Base-by-base conservation (phyloP, 129 eudicot genomes). In the Smallanthus sonchifolius region DNA sequence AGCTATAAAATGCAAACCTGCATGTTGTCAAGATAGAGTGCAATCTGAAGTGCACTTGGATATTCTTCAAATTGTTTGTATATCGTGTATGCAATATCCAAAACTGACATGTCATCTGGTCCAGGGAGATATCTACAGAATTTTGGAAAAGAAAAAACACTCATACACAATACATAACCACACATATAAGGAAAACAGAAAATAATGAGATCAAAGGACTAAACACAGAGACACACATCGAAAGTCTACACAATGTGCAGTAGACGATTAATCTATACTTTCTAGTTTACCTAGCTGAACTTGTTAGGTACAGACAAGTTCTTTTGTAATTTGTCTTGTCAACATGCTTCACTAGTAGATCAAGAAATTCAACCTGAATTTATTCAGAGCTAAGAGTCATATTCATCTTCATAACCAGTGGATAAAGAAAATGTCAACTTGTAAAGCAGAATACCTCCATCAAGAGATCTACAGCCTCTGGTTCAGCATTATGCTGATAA, bases 401-500 rank as follows among this genome's bases (percentile, higher is more conserved):
- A 62, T 57, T 34, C 28, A 62, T 79, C 51, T 61, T 19, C 2
- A 52, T 36, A 37, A 30, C 6, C 28, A 19, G 19, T 60, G 34
- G 14, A 44, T 63, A 61, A 13, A 54, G n/a, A 24, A 39, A 75
- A 43, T 51, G 2, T 20, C 37, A 42, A 69, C 17, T n/a, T 42
- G 40, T 15, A n/a, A 60, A 66, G 59, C 10, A 37, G 4, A 60
- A 51, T 90, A 93, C 98, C 98, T 94, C 99, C 97, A 94, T 94
- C 39, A 94, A 67, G 70, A 94, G 96, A 86, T 94, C 99, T 16
- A 88, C 97, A 55, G 99, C 97, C 84, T 94, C 99, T 32, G 96
- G 97, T 79, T 94, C 99, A 43, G 97, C 97, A 85, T 94, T 94
- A 75, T 94, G 99, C 99, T 94, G 96, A 54, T 11, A 61, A 4